phyloP scores from a whole-genome alignment of 139 green algal genomes.

The Eudorina sp. region DNA sequence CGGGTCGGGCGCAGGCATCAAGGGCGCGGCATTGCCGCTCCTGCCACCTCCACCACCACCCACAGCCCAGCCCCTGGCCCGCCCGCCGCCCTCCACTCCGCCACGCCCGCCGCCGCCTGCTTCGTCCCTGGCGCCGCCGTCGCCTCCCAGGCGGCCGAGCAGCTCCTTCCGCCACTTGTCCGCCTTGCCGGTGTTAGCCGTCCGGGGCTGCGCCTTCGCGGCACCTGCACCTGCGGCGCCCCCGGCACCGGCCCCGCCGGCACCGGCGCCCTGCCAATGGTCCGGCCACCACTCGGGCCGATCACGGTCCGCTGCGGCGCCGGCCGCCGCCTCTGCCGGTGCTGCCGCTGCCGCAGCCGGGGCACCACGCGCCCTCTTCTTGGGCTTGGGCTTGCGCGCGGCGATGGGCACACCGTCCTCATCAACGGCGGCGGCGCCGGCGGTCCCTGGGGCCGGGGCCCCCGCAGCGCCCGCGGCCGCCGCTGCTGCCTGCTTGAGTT shows the following conservation, averaged over 20 bases:
- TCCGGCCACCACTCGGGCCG: constrained; percentile 13
- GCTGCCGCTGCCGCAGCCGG: background rate
- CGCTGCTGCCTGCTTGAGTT: background rate
- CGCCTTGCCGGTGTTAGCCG: constrained; percentile 9
- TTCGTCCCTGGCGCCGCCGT: background rate
- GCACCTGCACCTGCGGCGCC: background rate
- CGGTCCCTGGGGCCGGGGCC: background rate
- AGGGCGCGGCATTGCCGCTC: background rate
- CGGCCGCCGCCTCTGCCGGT: background rate
- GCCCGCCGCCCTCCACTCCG: background rate
- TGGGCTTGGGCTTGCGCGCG: background rate
- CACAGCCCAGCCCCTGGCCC: background rate
- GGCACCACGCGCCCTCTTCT: background rate
- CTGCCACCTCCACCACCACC: background rate
- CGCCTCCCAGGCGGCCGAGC: background rate
- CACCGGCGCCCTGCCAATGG: background rate
- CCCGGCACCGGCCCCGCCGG: background rate
- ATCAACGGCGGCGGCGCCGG: background rate
- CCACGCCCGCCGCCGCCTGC: background rate
- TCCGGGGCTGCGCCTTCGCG: background rate
- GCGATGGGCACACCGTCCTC: background rate
- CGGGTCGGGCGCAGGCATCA: background rate
- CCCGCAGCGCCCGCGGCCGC: background rate
- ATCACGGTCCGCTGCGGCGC: background rate
- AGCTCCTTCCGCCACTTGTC: constrained; percentile 32